Base-by-base conservation (phyloP, 2,329 filamentous ascomycete genomes). In the Trichoderma polysporum region DNA sequence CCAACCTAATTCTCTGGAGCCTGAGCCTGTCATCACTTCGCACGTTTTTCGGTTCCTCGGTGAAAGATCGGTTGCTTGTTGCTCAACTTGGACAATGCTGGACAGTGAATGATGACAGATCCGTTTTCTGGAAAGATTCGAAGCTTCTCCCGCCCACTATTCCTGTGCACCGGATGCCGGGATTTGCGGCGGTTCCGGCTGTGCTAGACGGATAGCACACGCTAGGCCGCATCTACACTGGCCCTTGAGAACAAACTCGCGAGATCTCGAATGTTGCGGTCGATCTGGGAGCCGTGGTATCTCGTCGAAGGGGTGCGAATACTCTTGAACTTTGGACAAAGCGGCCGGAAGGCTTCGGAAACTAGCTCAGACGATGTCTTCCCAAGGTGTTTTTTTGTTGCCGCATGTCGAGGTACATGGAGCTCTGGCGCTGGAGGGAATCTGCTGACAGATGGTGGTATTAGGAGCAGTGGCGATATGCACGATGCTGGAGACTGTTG, bases 1-100 rank as follows among this genome's bases (percentile, higher is more conserved):
- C 60, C 60, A 54, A 63, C 45, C 47, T 52, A 53, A 63, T 33
- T 54, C 58, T 59, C 39, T 47, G 56, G 56, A 59, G 56, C 56
- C 56, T n/a, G n/a, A n/a, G n/a, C n/a, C 41, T 22, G 41, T 19
- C 33, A 61, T 50, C 45, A 37, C 22, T 13, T 25, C 58, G 13
- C 22, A 37, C 31, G 9, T 22, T 25, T 12, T 17, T 37, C 33
- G 35, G 49, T 13, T 13, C 49, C 49, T 54, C 49, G 60, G 49
- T 41, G 47, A 45, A 54, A 63, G 60, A 63, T 63, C 49, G 60
- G 60, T 19, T 63, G 49, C 37, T 9, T 35, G 60, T 35, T 54
- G 19, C 39, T 54, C 19, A 39, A 29, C n/a, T 17, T n/a, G 54
- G 12, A 13, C 4, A 5, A 4, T 19, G 60, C 49, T 63, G 35